Percentiles rank a stretch among this genome's conserved stretches.
These are phyloP conservation scores for Pueraria montana DNA, from an alignment of 306 rosid genomes.

Conservation along the genomic window DNA sequence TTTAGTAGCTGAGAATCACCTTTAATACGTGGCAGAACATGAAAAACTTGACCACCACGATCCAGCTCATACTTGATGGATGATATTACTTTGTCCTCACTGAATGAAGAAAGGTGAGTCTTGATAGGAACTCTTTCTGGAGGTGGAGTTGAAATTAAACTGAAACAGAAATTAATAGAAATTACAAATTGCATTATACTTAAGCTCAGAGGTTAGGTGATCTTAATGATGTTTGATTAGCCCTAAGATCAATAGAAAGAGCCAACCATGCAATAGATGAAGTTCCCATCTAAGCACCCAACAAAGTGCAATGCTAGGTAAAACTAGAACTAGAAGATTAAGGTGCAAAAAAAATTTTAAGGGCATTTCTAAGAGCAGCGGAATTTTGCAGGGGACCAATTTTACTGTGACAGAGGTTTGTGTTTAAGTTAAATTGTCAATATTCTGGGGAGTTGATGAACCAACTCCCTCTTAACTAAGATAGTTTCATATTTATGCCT, in stretches of 20 bases:
- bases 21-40: conserved; percentile 94
- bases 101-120: conserved; percentile 85
- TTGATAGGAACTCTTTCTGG: conserved; percentile 96
- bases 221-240: conserved; percentile 25
- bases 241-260: neutral
- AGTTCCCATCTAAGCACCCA: conserved; percentile 16
- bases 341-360: conserved; percentile 4
- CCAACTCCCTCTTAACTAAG: conserved; percentile 17
- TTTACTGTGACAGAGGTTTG: neutral
- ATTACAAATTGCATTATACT: conserved; percentile 35
- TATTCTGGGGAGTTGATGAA: neutral
- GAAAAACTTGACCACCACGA: conserved; percentile 93
- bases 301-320: conserved; percentile 11
- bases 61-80: conserved; percentile 87
- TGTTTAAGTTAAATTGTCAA: conserved; percentile 37
- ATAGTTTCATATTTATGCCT: neutral
- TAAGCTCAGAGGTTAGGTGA: conserved; percentile 36
- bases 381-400: neutral
- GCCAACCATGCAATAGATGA: conserved; percentile 12
- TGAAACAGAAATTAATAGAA: conserved; percentile 56
- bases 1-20: conserved; percentile 59
- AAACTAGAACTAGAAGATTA: conserved; percentile 43
- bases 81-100: conserved; percentile 74
- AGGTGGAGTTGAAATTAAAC: conserved; percentile 97
- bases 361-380: neutral